Conservation (phyloP, 192 early-diverging fungal species). For the Linnemannia zychae region DNA sequence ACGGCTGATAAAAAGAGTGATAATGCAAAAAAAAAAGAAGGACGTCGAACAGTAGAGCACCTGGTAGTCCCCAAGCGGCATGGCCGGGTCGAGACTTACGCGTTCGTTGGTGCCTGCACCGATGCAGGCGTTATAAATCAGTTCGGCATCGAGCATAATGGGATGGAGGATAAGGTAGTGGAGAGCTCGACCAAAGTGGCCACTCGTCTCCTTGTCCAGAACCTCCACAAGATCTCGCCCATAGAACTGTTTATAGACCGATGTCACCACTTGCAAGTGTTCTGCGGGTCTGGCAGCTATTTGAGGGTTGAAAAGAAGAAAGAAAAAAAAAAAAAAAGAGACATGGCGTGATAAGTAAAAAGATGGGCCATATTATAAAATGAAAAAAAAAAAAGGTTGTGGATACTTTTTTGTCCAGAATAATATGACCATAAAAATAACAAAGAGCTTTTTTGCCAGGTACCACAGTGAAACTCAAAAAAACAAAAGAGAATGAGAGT, state of each 20-base stretch:
- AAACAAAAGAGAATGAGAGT: not conserved
- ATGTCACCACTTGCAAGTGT: conserved; percentile 33
- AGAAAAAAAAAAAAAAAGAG: not conserved
- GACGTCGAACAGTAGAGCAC: not conserved
- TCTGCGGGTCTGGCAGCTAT: conserved; percentile 37
- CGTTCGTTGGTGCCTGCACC: conserved; percentile 53
- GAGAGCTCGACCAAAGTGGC: conserved; percentile 34
- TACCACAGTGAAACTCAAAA: not conserved
- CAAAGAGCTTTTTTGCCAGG: not conserved
- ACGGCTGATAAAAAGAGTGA: not conserved
- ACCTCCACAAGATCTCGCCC: conserved; percentile 51
- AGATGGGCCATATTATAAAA: too few relatives aligned
- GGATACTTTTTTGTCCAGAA: not conserved
- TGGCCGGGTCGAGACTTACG: conserved; percentile 15
- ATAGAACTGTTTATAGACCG: conserved; percentile 51
- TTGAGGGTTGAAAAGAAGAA: too few relatives aligned
- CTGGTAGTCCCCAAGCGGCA: not conserved
- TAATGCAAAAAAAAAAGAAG: not conserved
- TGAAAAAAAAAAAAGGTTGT: not conserved
- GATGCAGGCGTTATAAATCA: conserved; percentile 30
- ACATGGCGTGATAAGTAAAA: not conserved
- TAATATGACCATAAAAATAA: not conserved
- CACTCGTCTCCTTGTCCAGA: conserved; percentile 47
- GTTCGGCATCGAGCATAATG: conserved; percentile 42
- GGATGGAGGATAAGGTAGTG: conserved; percentile 50